Evolutionary conservation across 176 grass and related monocot species (phyloP).

Genomic region (Oryza rufipogon): DNA sequence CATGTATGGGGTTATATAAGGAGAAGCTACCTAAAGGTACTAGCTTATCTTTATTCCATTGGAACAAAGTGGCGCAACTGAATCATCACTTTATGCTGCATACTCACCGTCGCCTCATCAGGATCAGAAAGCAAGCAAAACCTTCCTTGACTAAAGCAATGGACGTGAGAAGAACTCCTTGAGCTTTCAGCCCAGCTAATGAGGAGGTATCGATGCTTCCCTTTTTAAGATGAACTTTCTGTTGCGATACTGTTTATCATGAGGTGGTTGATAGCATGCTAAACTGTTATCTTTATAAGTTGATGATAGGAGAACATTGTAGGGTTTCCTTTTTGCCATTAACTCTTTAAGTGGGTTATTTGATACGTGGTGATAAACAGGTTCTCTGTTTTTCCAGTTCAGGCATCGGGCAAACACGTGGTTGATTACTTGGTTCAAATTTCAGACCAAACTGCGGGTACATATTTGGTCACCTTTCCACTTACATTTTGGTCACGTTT

Average conservation of each 20-base stretch:
- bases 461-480: slow-evolving; percentile 16
- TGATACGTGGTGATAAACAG: background rate
- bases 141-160: slow-evolving; percentile 41
- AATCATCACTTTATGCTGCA: slow-evolving; percentile 51
- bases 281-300: slow-evolving; percentile 43
- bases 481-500: slow-evolving; percentile 39
- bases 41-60: slow-evolving; percentile 50
- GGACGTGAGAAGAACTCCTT: slow-evolving; percentile 36
- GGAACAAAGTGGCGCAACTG: slow-evolving; percentile 50
- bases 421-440: background rate
- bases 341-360: slow-evolving; percentile 26
- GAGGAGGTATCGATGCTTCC: slow-evolving; percentile 32
- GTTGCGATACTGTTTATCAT: slow-evolving; percentile 18
- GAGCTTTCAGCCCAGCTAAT: slow-evolving; percentile 37
- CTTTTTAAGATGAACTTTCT: slow-evolving; percentile 43
- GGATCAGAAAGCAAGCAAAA: slow-evolving; percentile 41
- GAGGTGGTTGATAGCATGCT: slow-evolving; percentile 41
- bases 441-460: slow-evolving; percentile 27
- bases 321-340: slow-evolving; percentile 37
- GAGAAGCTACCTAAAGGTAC: slow-evolving; percentile 19
- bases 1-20: slow-evolving; percentile 51
- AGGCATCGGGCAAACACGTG: slow-evolving; percentile 30
- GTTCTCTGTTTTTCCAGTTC: slow-evolving; percentile 15
- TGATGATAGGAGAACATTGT: slow-evolving; percentile 21
- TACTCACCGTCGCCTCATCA: slow-evolving; percentile 60